These are phyloP conservation scores for Lyophyllum semitale DNA, from an alignment of 768 basidiomycete species.

Conservation along the genomic window DNA sequence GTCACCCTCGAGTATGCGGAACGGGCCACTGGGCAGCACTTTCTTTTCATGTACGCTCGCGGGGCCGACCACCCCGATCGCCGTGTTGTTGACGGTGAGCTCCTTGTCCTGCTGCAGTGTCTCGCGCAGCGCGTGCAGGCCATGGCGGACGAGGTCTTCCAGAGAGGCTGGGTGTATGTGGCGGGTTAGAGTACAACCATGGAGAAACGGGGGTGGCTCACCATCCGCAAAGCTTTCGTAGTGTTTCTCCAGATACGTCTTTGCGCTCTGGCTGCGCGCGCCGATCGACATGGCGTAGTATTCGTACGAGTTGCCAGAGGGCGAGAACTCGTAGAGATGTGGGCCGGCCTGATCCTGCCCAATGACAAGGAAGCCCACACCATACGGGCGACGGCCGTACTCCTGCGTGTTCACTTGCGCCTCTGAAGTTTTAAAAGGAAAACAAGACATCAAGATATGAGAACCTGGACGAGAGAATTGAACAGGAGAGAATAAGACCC, in stretches of 20 bases:
- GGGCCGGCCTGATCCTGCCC: conserved; percentile 96
- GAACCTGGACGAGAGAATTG: background rate
- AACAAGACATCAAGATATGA: background rate
- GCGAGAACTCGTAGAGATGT: conserved; percentile 97
- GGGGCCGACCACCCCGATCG: conserved; percentile 89
- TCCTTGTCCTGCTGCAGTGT: conserved; percentile 99
- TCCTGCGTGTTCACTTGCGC: conserved; percentile 99
- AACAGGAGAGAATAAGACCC: conserved; percentile 30
- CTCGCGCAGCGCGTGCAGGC: conserved; percentile 91
- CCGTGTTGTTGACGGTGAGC: conserved; percentile 90
- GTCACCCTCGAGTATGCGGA: conserved; percentile 89
- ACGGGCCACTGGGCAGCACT: conserved; percentile 56
- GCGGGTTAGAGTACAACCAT: background rate
- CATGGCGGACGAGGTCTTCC: conserved; percentile 89
- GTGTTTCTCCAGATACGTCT: conserved; percentile 96
- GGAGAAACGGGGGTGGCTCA: no score
- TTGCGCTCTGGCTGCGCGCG: conserved; percentile 95
- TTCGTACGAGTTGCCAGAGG: conserved; percentile 95
- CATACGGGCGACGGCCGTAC: conserved; percentile 96
- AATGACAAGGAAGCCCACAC: conserved; percentile 97
- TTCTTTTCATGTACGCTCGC: conserved; percentile 57
- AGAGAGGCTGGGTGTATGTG: conserved; percentile 58
- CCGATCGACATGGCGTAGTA: conserved; percentile 99
- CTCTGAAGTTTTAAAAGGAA: conserved; percentile 62
- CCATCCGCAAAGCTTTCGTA: conserved; percentile 86